Conservation (phyloP, 2,329 filamentous ascomycete genomes). For the Fusarium caatingaense region DNA sequence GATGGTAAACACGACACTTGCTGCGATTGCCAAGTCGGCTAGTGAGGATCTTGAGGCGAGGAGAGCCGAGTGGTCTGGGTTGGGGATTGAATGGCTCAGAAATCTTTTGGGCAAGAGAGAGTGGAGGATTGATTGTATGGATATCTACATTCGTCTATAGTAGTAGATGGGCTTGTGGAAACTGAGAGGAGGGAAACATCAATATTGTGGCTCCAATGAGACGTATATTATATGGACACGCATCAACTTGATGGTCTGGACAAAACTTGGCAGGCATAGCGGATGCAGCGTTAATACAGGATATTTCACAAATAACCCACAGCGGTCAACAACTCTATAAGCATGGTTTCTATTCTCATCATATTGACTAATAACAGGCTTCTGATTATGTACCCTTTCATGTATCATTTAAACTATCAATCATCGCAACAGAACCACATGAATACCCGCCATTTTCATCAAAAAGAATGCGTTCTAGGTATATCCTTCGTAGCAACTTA, state of each 20-base stretch:
- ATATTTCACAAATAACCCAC: slow-evolving; percentile 7
- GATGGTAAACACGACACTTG: slow-evolving; percentile 76
- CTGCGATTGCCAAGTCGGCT: slow-evolving; percentile 73
- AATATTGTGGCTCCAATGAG: slow-evolving; percentile 8
- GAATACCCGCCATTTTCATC: slow-evolving; percentile 35
- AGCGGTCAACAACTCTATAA: background rate
- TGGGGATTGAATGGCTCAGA: slow-evolving; percentile 87
- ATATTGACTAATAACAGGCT: slow-evolving; percentile 30
- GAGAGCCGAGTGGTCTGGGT: slow-evolving; percentile 75
- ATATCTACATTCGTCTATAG: slow-evolving; percentile 83
- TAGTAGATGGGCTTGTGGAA: slow-evolving; percentile 51
- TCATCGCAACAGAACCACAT: slow-evolving; percentile 30
- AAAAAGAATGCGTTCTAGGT: slow-evolving; percentile 43
- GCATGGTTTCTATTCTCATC: slow-evolving; percentile 37
- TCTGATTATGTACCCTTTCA: slow-evolving; percentile 41
- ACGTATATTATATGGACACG: slow-evolving; percentile 13
- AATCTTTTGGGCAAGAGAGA: slow-evolving; percentile 84
- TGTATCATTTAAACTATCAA: slow-evolving; percentile 41
- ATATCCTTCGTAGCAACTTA: slow-evolving; percentile 46
- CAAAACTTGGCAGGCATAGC: background rate
- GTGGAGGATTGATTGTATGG: slow-evolving; percentile 91
- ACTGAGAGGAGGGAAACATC: background rate
- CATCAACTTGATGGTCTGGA: background rate
- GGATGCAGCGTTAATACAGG: slow-evolving; percentile 13
- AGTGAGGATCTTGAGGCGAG: slow-evolving; percentile 69